Evolutionary conservation across 2,329 filamentous ascomycete genomes (phyloP).

Genomic region (Stagonosporopsis rhizophila): DNA sequence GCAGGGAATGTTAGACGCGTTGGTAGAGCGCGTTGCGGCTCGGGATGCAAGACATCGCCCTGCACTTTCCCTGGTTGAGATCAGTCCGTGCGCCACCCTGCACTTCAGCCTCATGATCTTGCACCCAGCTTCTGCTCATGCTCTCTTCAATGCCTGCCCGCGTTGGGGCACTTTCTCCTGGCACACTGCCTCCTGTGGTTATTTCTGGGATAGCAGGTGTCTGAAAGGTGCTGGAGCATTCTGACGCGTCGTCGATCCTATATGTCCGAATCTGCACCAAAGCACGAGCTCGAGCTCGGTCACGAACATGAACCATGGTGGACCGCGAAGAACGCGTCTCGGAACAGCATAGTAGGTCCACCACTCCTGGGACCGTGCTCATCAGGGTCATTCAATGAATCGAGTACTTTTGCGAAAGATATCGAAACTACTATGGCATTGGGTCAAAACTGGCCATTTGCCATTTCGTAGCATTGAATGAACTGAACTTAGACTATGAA

Average conservation of each 20-base stretch:
- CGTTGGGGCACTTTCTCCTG: neutral
- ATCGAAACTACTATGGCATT: neutral
- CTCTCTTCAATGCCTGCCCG: neutral
- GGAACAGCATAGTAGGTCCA: neutral
- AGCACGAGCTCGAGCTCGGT: constrained; percentile 16
- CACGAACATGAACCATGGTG: constrained; percentile 11
- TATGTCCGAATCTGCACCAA: constrained; percentile 2
- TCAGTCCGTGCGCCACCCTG: constrained; percentile 6
- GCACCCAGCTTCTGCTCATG: neutral
- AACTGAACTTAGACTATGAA: neutral
- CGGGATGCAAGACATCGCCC: constrained; percentile 15
- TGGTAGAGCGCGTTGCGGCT: constrained; percentile 17
- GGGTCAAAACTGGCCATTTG: neutral
- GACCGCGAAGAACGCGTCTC: constrained; percentile 15
- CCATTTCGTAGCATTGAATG: neutral
- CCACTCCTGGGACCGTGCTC: neutral
- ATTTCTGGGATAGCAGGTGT: neutral
- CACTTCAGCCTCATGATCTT: constrained; percentile 7
- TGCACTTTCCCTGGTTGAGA: constrained; percentile 19
- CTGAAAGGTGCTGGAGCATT: neutral
- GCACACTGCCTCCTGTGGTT: too few species aligned
- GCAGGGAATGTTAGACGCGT: constrained; percentile 37
- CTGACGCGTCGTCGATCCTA: constrained; percentile 7
- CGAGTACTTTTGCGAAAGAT: neutral
- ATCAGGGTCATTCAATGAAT: neutral